Base-by-base conservation (phyloP, 371 early-diverging fungal species). In the Zancudomyces culisetae region DNA sequence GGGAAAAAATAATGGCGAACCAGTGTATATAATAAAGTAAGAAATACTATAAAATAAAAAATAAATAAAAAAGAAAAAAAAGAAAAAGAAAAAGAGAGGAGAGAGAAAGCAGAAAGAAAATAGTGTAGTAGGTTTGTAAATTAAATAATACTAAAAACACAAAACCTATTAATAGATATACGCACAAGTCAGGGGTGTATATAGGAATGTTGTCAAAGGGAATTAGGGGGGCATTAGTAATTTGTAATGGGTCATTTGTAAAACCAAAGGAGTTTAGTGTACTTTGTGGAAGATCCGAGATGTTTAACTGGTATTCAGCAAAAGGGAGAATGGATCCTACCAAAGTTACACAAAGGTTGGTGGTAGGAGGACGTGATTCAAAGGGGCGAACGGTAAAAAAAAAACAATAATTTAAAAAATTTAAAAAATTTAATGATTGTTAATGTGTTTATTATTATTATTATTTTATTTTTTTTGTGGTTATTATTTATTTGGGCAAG, bases 1-100 rank as follows among this genome's bases (percentile, higher is more conserved):
- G n/a, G 48, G 48, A 24, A 47, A 27, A 47, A 47, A 47, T n/a
- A 47, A 28, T 22, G 26, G 28, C 28, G 48, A 47, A n/a, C 48
- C 24, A 20, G 27, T 47, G 6, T 47, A 47, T 47, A 47, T 47
- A 20, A 47, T 47, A 24, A 47, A 28, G 48, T 47, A 47, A 24
- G n/a, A 26, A 47, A 21, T 10, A 19, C 26, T 20, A 6, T 3
- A 47, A 22, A 26, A 13, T 47, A 13, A 24, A 3, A 8, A 47
- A 23, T 15, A 12, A 27, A 18, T 22, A 22, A 22, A 18, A 24
- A 6, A 13, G 22, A n/a, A n/a, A n/a, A n/a, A n/a, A n/a, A n/a
- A 43, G 43, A 22, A 6, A 6, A 8, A 47, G n/a, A 26, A 13
- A 22, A 13, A 24, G 13, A 8, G 26, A 23, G 28, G 26, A 27